Evolutionary conservation across 108 stramenopile genomes (phyloP).

Genomic region (Pseudonitzschia multistriata): DNA sequence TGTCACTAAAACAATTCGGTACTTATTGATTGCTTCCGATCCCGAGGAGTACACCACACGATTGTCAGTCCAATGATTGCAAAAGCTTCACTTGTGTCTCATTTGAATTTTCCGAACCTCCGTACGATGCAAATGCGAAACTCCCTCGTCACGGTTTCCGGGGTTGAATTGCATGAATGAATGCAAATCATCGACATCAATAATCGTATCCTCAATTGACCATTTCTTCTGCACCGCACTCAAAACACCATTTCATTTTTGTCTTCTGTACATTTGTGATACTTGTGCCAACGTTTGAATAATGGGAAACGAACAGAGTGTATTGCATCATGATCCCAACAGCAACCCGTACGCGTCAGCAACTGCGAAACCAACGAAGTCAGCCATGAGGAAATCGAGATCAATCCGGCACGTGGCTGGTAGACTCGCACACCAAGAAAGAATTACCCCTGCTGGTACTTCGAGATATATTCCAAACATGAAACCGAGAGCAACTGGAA

Average conservation of each 20-base stretch:
- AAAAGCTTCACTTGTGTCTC: neutral
- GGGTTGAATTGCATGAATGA: neutral
- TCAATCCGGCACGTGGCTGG: slow-evolving; percentile 22
- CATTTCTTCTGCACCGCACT: neutral
- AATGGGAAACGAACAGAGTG: slow-evolving; percentile 52
- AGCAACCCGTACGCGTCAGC: slow-evolving; percentile 37
- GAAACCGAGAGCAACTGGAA: slow-evolving; percentile 29
- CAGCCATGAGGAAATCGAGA: slow-evolving; percentile 34
- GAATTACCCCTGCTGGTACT: neutral
- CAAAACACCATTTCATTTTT: neutral
- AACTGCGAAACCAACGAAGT: slow-evolving; percentile 34
- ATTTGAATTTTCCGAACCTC: neutral
- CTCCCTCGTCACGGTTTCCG: neutral
- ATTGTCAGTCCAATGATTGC: neutral
- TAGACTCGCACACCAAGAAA: neutral
- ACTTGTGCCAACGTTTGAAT: neutral
- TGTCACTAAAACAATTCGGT: neutral
- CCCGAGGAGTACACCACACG: neutral
- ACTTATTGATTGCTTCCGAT: neutral
- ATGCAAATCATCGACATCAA: neutral
- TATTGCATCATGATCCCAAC: slow-evolving; percentile 26
- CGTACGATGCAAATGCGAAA: neutral
- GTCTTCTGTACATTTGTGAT: neutral
- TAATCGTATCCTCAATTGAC: neutral
- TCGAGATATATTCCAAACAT: slow-evolving; percentile 43